These are phyloP conservation scores for Colletotrichum falcatum DNA, from an alignment of 2,329 filamentous ascomycete species.

Conservation along the genomic window DNA sequence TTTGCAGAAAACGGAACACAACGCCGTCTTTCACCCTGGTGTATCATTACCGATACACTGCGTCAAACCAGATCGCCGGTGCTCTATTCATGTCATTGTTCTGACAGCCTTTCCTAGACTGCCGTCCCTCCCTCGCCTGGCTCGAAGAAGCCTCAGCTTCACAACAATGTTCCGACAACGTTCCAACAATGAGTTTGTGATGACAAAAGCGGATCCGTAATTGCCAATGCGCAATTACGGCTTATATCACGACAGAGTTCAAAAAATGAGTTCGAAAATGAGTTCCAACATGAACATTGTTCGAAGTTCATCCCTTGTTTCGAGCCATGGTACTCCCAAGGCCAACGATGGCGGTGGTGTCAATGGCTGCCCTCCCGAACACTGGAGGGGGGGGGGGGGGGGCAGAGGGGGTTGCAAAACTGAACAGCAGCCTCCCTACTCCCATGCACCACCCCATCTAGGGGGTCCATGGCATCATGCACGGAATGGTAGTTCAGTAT, in stretches of 20 bases:
- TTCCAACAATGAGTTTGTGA: neutral
- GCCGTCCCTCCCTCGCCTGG: neutral
- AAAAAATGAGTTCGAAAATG: no score
- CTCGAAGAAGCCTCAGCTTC: neutral
- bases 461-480: constrained; percentile 48
- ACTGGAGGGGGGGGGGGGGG: no score
- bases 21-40: neutral
- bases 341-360: no score
- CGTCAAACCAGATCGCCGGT: neutral
- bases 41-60: no score
- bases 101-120: neutral
- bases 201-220: no score
- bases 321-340: no score
- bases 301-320: neutral
- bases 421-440: neutral
- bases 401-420: no score
- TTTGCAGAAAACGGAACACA: no score
- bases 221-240: no score
- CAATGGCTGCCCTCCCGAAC: no score
- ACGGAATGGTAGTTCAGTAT: constrained; percentile 37
- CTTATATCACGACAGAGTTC: no score
- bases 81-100: neutral
- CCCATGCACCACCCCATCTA: constrained; percentile 48
- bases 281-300: no score
- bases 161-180: neutral